Evolutionary conservation across 2,329 filamentous ascomycete species (phyloP), one percentile per base, ranked within the genome.

Genomic region (Fusarium sororula): DNA sequence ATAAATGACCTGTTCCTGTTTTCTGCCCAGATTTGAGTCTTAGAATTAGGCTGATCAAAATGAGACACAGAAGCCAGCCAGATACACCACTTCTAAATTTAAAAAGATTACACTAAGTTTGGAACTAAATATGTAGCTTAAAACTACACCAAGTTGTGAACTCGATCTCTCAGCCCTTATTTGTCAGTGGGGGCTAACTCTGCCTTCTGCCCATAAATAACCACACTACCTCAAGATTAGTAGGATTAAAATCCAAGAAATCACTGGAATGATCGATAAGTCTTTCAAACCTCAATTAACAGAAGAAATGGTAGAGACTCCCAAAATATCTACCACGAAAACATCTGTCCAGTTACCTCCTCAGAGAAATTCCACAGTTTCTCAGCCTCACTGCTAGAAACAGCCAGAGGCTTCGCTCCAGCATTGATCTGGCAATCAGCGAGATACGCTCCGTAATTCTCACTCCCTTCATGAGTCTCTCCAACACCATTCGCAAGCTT

Each of bases 351-450:
- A 39, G 48, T 68, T 2, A 20, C 48, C 42, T 55, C 47, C 18
- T 63, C 66, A 28, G 64, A 68, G 47, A 63, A 68, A 24, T 12
- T 22, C 66, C 66, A 68, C 30, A 68, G 22, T 18, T 39, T 68
- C 42, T 68, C 14, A 44, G 55, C 66, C 42, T 68, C 66, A 30
- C 55, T 48, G 14, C 24, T 26, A 12, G 64, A 68, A 20, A 68
- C 66, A 9, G 64, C 64, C n/a, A 68, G 4, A 1, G 55, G 54
- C 2, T 7, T 44, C 4, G 66, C 66, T 14, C 10, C 13, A 24
- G 9, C 7, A 1, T 9, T 50, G 14, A 68, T 44, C 14, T 68
- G 66, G 2, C 66, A 68, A 6, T 68, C 64, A 15, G 22, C 30
- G 3, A 68, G 55, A 22, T 24, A 68, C 1, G 55, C 6, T 50